A percentile compares a stretch with the other conserved stretches of the same genome.
Conservation (phyloP, 768 basidiomycete species). For the Ephemerocybe angulata region DNA sequence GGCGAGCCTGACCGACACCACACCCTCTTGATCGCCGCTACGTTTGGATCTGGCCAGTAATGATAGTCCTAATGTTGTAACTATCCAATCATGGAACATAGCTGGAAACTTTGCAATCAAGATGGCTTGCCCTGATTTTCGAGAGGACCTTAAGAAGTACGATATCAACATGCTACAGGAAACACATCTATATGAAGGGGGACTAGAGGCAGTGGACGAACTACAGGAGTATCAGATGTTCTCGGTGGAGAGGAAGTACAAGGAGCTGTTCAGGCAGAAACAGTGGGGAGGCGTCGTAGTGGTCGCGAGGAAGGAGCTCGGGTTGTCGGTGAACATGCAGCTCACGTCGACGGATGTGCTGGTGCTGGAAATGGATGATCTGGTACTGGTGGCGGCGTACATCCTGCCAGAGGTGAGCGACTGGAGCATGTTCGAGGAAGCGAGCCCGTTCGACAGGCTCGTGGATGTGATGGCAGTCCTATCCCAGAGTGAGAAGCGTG, state of each 20-base stretch:
- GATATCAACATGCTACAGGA: background rate
- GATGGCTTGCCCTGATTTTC: background rate
- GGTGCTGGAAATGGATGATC: background rate
- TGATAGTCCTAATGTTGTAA: background rate
- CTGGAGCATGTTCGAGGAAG: background rate
- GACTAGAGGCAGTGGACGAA: background rate
- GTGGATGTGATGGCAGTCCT: background rate
- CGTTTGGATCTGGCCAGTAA: too few relatives aligned
- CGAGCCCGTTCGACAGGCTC: background rate
- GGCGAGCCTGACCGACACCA: too few relatives aligned
- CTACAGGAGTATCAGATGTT: background rate
- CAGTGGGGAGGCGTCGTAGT: constrained; percentile 1
- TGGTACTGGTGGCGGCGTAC: background rate
- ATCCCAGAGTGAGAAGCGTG: background rate
- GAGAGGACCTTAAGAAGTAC: background rate
- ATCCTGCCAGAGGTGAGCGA: background rate
- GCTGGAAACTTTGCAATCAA: background rate
- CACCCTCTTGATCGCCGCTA: too few relatives aligned
- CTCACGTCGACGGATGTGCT: background rate
- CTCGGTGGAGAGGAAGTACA: background rate
- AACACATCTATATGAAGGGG: background rate
- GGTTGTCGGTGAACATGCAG: background rate
- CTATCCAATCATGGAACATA: background rate
- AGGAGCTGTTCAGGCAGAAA: background rate
- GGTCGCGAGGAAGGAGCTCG: background rate